Evolutionary conservation across 352 stramenopile species (phyloP), one percentile per base, ranked within the genome.

Genomic region (Phytophthora pluvialis): DNA sequence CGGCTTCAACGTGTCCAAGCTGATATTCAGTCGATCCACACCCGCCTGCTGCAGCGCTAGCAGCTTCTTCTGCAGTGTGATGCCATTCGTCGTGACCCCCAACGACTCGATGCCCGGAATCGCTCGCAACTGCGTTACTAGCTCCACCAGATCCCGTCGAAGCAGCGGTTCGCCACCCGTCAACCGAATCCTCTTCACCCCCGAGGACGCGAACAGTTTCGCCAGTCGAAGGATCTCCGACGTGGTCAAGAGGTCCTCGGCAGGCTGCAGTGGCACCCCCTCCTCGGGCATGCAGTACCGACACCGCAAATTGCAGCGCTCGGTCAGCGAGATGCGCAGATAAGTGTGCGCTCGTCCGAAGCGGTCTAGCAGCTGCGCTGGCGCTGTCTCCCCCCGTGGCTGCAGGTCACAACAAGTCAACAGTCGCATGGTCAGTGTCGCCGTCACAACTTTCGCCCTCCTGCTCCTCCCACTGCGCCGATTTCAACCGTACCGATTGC

Each of bases 281-380:
- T 99, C 89, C 53, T 90, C 86, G 0, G 97, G 97, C 97, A 99
- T 99, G 66, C 97, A 99, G 73, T 99, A 99, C 11, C 85, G 80
- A 77, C 97, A 99, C 31, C 96, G 78, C 44, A 99, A 80, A 77
- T 99, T 99, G 75, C 97, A 99, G 28, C 94, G 88, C 77, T 99
- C 96, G 1, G 94, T 97, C 32, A 99, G 71, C 32, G 94, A 99
- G 54, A 99, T 98, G 44, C 97, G 87, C 42, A 99, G 68, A 77
- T 99, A 99, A 49, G 85, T 97, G 75, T 99, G 97, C 29, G 82
- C 70, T 36, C 97, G 80, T 10, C 92, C 88, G 67, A 97, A 98
- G 0, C 66, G 75, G 75, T 99, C 97, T 16, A 89, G 61, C 6
- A 97, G 65, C 49, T 70, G 65, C 32, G 59, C 28, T 12, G 46